Evolutionary conservation across 805 yeast species (phyloP).

Genomic region (Metschnikowia colocasiae): DNA sequence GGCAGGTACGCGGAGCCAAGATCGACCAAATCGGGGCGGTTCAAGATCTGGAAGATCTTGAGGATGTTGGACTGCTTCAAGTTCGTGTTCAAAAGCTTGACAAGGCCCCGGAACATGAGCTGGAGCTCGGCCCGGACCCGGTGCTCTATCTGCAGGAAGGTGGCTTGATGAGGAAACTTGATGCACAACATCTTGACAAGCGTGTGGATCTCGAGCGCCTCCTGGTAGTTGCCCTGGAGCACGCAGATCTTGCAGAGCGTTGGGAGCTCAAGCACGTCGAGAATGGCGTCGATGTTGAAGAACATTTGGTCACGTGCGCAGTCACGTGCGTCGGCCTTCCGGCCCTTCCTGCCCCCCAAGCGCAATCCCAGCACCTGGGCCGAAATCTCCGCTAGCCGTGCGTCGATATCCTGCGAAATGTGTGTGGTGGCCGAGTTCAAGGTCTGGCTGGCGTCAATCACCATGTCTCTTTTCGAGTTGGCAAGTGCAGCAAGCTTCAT

Average conservation of each 20-base stretch:
- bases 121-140: slow-evolving; percentile 55
- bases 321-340: slow-evolving; percentile 6
- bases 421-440: slow-evolving; percentile 19
- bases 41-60: slow-evolving; percentile 72
- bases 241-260: slow-evolving; percentile 81
- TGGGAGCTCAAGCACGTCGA: slow-evolving; percentile 81
- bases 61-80: slow-evolving; percentile 74
- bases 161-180: slow-evolving; percentile 59
- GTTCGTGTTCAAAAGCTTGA: slow-evolving; percentile 68
- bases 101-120: slow-evolving; percentile 66
- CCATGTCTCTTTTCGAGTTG: slow-evolving; percentile 42
- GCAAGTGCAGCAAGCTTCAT: slow-evolving; percentile 41
- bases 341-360: slow-evolving; percentile 13
- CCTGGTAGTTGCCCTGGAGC: slow-evolving; percentile 80
- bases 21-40: slow-evolving; percentile 52
- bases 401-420: slow-evolving; percentile 10
- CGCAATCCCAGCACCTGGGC: slow-evolving; percentile 9
- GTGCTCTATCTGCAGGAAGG: slow-evolving; percentile 48
- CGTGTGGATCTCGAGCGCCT: slow-evolving; percentile 79
- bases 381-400: slow-evolving; percentile 16
- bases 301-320: slow-evolving; percentile 36
- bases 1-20: background rate
- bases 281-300: slow-evolving; percentile 63
- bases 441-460: slow-evolving; percentile 39
- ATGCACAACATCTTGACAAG: slow-evolving; percentile 65